phyloP scores from a whole-genome alignment of 1,284 basidiomycete species.

The Lignosus rhinocerotis region DNA sequence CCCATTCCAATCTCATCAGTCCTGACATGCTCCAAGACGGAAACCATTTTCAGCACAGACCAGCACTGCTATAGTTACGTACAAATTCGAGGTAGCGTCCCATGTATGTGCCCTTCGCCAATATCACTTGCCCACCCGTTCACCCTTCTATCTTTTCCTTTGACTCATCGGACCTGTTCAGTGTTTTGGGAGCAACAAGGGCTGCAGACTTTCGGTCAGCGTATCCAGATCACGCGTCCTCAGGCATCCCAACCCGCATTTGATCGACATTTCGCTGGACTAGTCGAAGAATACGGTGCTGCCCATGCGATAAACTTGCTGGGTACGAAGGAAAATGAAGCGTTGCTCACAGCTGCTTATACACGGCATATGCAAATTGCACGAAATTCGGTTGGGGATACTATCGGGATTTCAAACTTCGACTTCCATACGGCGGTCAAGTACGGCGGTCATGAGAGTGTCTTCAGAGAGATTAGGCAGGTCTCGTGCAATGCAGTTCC shows the following conservation, averaged over 20 bases:
- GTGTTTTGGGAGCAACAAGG: slow-evolving; percentile 99
- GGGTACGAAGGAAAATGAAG: slow-evolving; percentile 90
- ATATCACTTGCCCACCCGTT: slow-evolving; percentile 13
- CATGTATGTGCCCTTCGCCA: slow-evolving; percentile 56
- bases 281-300: slow-evolving; percentile 81
- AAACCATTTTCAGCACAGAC: slow-evolving; percentile 85
- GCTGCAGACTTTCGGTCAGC: slow-evolving; percentile 85
- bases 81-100: slow-evolving; percentile 93
- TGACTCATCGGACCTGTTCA: slow-evolving; percentile 33
- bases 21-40: slow-evolving; percentile 59
- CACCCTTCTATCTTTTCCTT: slow-evolving; percentile 13
- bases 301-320: slow-evolving; percentile 88
- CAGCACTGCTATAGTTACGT: slow-evolving; percentile 87
- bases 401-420: slow-evolving; percentile 80
- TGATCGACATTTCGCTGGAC: slow-evolving; percentile 87
- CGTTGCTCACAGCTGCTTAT: slow-evolving; percentile 82
- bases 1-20: slow-evolving; percentile 19
- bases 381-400: slow-evolving; percentile 55
- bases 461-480: slow-evolving; percentile 75
- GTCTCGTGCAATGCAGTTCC: slow-evolving; percentile 9
- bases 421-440: slow-evolving; percentile 91
- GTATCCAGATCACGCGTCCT: slow-evolving; percentile 92
- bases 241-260: slow-evolving; percentile 96
- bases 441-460: slow-evolving; percentile 86
- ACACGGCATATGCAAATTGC: slow-evolving; percentile 72